Base-by-base conservation (phyloP, 1,284 basidiomycete genomes). In the Puccinia polysora region DNA sequence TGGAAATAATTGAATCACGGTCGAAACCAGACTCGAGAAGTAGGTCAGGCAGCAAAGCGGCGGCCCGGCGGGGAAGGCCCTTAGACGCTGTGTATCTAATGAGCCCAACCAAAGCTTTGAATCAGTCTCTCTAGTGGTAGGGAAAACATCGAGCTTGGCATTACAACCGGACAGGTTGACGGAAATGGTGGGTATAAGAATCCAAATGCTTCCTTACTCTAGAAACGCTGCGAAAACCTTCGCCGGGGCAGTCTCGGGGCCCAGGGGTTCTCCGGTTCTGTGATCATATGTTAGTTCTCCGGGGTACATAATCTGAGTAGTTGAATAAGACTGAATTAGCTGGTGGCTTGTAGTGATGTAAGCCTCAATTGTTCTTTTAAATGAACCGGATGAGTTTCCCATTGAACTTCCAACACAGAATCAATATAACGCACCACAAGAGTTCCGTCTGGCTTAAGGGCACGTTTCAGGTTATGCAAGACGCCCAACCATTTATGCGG, bases 211-310 rank as follows among this genome's bases (percentile, higher is more conserved):
- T n/a, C n/a, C n/a, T n/a, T n/a, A n/a, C n/a, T n/a, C n/a, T n/a
- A n/a, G n/a, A n/a, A n/a, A n/a, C n/a, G 56, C 28, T 34, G 56
- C 32, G 23, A 59, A 59, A 20, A 59, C 32, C 23, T 59, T 59
- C 23, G 10, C 34, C 25, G 56, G 56, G 15, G 56, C 56, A 6
- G 56, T 30, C 32, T 59, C 25, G 4, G 2, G 34, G 2, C 23
- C 34, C 23, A 59, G 25, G 4, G 56, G 56, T 59, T 3, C 32
- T 20, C 38, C 56, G 25, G 56, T 59, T 15, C 38, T 23, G 2
- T 8, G 5, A 38, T 59, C 56, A 36, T 59, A 59, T 18, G 56
- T 28, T 3, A 59, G 20, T 3, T 30, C 56, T 10, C 56, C 56
- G 3, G 56, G 56, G 38, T 59, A 59, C 10, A 59, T 32, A 2